Base-by-base conservation (phyloP, 495 filamentous ascomycete genomes). In the Chaetomium tenue region DNA sequence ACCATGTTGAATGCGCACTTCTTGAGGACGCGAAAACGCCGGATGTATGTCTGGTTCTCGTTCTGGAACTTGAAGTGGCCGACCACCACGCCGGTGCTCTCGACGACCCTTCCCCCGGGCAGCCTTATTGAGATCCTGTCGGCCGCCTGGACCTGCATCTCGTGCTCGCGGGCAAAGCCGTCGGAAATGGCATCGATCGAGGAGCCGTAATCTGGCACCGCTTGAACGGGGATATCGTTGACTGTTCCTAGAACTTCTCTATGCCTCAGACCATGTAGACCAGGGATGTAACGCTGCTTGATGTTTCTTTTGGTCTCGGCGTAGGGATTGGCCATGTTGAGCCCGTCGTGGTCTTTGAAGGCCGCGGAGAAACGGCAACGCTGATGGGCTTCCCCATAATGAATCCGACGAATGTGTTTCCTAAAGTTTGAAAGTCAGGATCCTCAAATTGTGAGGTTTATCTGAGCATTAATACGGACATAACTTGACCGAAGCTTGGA, bases 181-280 rank as follows among this genome's bases (percentile, higher is more conserved):
- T 53, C 50, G 9, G 50, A 53, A 13, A 53, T 30, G 23, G 50
- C 50, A 37, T 37, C 50, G 23, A 30, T 26, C 50, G 50, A 53
- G 50, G 50, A 53, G 50, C 50, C 26, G 16, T 28, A 53, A 18
- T 28, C 50, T 30, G 50, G 50, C 23, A 53, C 26, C 26, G 50
- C 50, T 4, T 53, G 25, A 23, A 53, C 25, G 16, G 50, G 50
- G 16, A 30, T 23, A 28, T 30, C 23, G 25, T 26, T 30, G 50
- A 53, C 18, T 30, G 50, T 53, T 13, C 26, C 50, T 8, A 16
- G 50, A 53, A 53, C 50, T 18, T 53, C 50, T 53, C 50, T 53
- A 9, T 7, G 50, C 6, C 18, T 9, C 4, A 53, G 12, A 23
- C 50, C 50, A 18, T 30, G 13, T 26, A 53, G 50, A 6, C 25